A percentile compares a stretch with the other conserved stretches of the same genome.
Conservation (phyloP, 2,329 filamentous ascomycete species). For the Calonectria pteridis region DNA sequence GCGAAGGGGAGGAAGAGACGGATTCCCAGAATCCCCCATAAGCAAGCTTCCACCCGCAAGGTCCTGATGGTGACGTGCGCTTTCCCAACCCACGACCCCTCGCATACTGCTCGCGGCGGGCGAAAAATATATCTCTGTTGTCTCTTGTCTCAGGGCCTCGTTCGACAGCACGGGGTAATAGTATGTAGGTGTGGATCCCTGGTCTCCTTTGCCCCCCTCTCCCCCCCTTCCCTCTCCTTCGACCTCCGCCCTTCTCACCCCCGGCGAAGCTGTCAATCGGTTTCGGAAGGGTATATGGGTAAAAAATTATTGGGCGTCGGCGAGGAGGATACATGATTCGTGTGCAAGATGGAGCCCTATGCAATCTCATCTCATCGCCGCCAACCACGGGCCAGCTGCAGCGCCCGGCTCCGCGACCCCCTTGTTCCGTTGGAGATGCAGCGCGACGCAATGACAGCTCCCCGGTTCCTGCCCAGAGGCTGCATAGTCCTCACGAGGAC, state of each 20-base stretch:
- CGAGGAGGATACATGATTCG: neutral
- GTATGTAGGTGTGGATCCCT: conserved; percentile 1
- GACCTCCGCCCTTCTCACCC: neutral
- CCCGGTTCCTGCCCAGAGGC: neutral
- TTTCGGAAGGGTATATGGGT: neutral
- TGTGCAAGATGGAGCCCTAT: conserved; percentile 4
- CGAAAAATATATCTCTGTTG: conserved; percentile 15
- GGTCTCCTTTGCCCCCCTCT: neutral
- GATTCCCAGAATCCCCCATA: neutral
- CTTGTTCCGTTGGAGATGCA: neutral
- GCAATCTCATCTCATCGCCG: conserved; percentile 21
- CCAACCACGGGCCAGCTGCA: conserved; percentile 19
- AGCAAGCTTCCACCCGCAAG: neutral
- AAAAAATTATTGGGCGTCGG: neutral
- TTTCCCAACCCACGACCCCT: neutral
- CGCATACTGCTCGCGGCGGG: neutral
- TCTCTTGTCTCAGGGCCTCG: conserved; percentile 32
- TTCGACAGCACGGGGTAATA: conserved; percentile 10
- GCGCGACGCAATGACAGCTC: conserved; percentile 23
- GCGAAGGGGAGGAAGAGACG: neutral
- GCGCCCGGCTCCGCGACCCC: conserved; percentile 17
- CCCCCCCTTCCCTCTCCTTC: neutral
- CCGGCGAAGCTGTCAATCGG: conserved; percentile 38
- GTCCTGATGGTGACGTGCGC: neutral
- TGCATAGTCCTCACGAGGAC: neutral